Evolutionary conservation across 768 basidiomycete species (phyloP).

Genomic region (Kwoniella mangroviensis): DNA sequence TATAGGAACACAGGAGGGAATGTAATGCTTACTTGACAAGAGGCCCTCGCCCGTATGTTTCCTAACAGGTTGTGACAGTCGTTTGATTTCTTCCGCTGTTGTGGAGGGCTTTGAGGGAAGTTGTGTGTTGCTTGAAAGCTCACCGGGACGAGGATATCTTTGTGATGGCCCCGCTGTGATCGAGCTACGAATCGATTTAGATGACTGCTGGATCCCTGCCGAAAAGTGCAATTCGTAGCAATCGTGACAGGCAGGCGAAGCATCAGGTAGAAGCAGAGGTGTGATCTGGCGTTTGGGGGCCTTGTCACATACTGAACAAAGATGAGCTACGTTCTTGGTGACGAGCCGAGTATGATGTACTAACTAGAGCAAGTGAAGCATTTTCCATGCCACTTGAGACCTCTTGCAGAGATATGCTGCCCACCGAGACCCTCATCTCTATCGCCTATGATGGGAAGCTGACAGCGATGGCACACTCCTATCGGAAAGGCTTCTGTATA

Average conservation of each 20-base stretch:
- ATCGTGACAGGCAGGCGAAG: background rate
- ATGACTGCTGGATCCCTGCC: background rate
- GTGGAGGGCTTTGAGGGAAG: background rate
- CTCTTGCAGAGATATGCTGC: constrained; percentile 16
- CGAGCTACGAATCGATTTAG: background rate
- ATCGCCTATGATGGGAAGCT: constrained; percentile 22
- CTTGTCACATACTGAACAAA: constrained; percentile 10
- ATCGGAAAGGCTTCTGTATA: constrained; percentile 13
- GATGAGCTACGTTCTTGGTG: background rate
- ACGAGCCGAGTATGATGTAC: background rate
- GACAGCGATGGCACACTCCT: constrained; percentile 16
- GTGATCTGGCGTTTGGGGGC: background rate
- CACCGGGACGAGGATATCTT: constrained; percentile 17
- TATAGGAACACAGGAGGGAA: too few relatives aligned
- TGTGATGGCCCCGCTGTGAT: background rate
- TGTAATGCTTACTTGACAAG: too few relatives aligned
- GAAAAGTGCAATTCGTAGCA: constrained; percentile 10
- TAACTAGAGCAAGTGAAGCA: constrained; percentile 24
- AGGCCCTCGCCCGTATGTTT: background rate
- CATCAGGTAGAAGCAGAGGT: constrained; percentile 7
- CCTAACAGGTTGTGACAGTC: background rate
- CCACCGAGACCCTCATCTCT: constrained; percentile 24
- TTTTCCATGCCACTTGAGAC: constrained; percentile 23
- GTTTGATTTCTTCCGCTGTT: constrained; percentile 1
- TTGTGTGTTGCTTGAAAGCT: background rate